Conservation (phyloP, 129 eudicot species). For the Lactuca sativa region DNA sequence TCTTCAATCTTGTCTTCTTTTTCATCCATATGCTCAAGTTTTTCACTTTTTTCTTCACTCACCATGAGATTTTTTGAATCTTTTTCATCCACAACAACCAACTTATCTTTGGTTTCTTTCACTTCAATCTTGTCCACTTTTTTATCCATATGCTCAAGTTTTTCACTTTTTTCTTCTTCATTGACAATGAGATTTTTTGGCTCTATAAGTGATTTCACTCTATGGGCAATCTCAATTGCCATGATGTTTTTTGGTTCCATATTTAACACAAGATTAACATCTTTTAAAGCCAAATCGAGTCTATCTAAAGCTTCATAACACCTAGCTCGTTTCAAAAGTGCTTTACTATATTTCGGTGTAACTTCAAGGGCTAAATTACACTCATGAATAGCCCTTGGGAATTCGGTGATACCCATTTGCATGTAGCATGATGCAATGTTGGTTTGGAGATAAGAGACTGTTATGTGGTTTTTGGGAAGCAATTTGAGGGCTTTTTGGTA, state of each 20-base stretch:
- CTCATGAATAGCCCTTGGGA: conserved; percentile 79
- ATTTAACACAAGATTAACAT: conserved; percentile 51
- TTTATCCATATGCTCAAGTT: conserved; percentile 16
- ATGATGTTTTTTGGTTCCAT: conserved; percentile 80
- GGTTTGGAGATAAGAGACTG: conserved; percentile 60
- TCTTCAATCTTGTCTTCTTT: conserved; percentile 44
- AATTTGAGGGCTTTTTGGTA: conserved; percentile 75
- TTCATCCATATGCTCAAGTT: conserved; percentile 11
- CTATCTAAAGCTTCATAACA: conserved; percentile 76
- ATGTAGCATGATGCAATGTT: conserved; percentile 88
- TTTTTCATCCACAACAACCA: conserved; percentile 17
- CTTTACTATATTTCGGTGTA: conserved; percentile 81
- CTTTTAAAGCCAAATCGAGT: conserved; percentile 70
- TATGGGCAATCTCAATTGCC: conserved; percentile 70
- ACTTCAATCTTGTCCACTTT: conserved; percentile 12
- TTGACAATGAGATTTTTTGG: conserved; percentile 7
- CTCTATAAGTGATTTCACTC: conserved; percentile 46
- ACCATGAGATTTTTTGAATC: not conserved
- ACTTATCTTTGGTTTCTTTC: conserved; percentile 11
- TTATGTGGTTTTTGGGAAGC: conserved; percentile 72
- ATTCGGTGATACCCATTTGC: conserved; percentile 82
- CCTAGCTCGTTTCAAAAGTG: conserved; percentile 83
- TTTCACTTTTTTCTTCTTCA: conserved; percentile 26
- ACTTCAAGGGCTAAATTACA: conserved; percentile 92
- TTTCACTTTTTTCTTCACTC: conserved; percentile 13